These are phyloP conservation scores for Euphorbia schlechtendalii DNA, from an alignment of 441 rosid species.

Conservation along the genomic window DNA sequence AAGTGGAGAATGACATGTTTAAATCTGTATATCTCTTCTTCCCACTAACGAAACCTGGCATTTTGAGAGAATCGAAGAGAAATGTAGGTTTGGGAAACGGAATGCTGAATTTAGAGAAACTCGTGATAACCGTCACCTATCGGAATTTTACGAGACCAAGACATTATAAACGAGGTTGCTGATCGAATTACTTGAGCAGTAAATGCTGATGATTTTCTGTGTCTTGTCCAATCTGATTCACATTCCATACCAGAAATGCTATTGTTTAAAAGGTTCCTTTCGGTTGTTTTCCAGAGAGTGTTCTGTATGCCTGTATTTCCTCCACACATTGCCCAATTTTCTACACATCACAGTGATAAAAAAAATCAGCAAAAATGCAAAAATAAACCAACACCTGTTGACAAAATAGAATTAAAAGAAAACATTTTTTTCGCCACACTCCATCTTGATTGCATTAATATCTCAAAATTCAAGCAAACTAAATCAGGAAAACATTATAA, in stretches of 20 bases:
- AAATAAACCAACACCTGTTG: not conserved
- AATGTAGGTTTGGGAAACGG: conserved; percentile 16
- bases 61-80: conserved; percentile 25
- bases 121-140: conserved; percentile 79
- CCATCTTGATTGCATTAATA: not conserved
- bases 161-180: conserved; percentile 61
- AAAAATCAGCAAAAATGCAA: conserved; percentile 12
- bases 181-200: conserved; percentile 54
- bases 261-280: conserved; percentile 20
- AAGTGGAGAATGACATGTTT: conserved; percentile 31
- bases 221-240: conserved; percentile 60
- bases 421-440: not conserved
- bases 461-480: not conserved
- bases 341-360: conserved; percentile 22
- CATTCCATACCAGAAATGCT: conserved; percentile 65
- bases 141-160: conserved; percentile 76
- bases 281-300: conserved; percentile 20
- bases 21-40: conserved; percentile 48
- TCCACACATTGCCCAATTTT: conserved; percentile 47
- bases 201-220: conserved; percentile 45
- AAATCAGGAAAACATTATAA: not conserved
- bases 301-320: conserved; percentile 25
- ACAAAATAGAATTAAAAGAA: not conserved
- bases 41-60: conserved; percentile 47
- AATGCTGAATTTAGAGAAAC: conserved; percentile 37